Percentiles rank a stretch among this genome's conserved stretches.
phyloP scores from a whole-genome alignment of 2,329 filamentous ascomycete species.

The Neofusicoccum sp. region DNA sequence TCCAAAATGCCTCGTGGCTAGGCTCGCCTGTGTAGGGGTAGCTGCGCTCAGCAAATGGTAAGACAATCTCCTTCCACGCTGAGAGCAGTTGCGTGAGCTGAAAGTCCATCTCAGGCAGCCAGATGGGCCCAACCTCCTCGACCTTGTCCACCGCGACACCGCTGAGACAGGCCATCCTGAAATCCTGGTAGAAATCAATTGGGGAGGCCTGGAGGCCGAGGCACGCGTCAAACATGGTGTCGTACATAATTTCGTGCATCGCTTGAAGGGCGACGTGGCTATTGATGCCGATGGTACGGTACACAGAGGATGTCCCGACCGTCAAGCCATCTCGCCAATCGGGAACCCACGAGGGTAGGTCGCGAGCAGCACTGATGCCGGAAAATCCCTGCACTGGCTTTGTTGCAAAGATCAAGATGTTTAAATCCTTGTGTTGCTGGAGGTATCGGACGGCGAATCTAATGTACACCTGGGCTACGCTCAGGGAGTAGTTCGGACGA shows the following conservation, averaged over 20 bases:
- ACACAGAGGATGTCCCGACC: rapidly evolving
- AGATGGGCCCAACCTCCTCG: not conserved
- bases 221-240: not conserved
- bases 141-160: not conserved
- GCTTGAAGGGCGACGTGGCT: no score
- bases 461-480: not conserved
- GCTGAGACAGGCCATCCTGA: not conserved
- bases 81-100: no score
- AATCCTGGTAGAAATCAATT: not conserved
- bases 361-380: not conserved
- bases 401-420: not conserved
- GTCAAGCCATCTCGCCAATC: not conserved
- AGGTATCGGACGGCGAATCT: not conserved
- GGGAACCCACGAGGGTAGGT: not conserved
- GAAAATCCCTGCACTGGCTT: not conserved
- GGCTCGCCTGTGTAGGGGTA: not conserved
- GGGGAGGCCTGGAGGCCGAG: not conserved
- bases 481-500: not conserved
- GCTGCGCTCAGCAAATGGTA: no score
- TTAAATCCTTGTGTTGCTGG: not conserved
- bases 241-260: no score
- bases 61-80: not conserved
- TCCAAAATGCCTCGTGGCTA: not conserved
- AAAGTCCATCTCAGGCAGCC: no score
- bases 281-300: not conserved